Conservation (phyloP, 2,329 filamentous ascomycete species). For the Phoma sp. region DNA sequence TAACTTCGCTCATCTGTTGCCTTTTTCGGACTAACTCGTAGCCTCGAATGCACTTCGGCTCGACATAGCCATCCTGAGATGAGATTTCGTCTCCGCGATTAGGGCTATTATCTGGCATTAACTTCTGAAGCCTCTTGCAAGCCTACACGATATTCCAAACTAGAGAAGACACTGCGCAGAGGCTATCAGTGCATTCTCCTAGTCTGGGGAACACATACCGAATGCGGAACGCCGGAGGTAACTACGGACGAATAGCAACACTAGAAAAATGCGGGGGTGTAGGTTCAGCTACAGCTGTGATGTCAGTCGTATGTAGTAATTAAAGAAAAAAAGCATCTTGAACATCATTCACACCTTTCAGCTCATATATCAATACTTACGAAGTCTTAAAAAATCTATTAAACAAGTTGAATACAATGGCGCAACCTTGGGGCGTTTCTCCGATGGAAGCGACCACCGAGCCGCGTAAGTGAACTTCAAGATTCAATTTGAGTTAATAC, state of each 20-base stretch:
- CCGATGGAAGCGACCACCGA: conserved; percentile 6
- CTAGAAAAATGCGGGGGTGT: not conserved
- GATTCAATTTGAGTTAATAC: too few species aligned
- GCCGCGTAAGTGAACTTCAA: not conserved
- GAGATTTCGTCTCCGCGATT: too few species aligned
- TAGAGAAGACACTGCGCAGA: too few species aligned
- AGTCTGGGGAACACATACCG: not conserved
- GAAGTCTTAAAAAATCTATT: too few species aligned
- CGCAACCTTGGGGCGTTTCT: conserved; percentile 13
- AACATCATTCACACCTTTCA: too few species aligned
- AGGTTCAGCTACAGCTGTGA: not conserved
- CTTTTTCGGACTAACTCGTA: too few species aligned
- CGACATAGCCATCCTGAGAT: too few species aligned
- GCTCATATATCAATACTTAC: too few species aligned
- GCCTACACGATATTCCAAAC: not conserved
- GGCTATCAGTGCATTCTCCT: not conserved
- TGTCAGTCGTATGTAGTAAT: not conserved
- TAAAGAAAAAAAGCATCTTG: not conserved
- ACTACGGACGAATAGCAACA: not conserved
- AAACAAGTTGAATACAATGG: conserved; percentile 4
- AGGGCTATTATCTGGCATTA: too few species aligned
- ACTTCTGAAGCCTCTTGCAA: too few species aligned
- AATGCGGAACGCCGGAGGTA: conserved; percentile 3
- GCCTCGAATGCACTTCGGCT: too few species aligned
- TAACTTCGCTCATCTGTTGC: too few species aligned